Evolutionary conservation across 352 stramenopile species (phyloP).

Genomic region (Vaucheria bursata): DNA sequence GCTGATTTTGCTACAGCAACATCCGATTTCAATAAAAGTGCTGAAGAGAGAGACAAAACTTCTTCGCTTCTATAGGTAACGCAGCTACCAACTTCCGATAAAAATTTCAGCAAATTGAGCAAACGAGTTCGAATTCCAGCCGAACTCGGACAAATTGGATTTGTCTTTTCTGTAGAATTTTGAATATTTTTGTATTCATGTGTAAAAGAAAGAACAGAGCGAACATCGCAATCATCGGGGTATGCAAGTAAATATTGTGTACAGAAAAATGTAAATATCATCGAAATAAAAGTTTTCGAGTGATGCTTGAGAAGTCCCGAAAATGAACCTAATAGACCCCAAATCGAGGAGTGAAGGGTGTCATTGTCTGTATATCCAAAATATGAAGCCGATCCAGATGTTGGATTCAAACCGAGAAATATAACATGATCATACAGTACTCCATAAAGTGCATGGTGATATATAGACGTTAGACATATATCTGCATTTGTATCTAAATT

Average conservation of each 20-base stretch:
- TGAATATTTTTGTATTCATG: no score
- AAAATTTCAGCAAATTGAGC: no score
- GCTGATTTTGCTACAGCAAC: no score
- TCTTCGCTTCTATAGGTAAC: no score
- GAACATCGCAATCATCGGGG: slow-evolving; percentile 20
- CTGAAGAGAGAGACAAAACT: no score
- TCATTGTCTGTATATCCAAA: slow-evolving; percentile 30
- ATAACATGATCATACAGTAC: slow-evolving; percentile 18
- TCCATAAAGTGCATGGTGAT: slow-evolving; percentile 23
- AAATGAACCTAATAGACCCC: slow-evolving; percentile 15
- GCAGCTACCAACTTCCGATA: no score
- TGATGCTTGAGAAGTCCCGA: slow-evolving; percentile 26
- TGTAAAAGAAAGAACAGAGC: slow-evolving; percentile 2
- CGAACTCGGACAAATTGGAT: no score
- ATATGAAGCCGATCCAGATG: slow-evolving; percentile 26
- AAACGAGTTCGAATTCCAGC: no score
- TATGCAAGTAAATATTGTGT: slow-evolving; percentile 24
- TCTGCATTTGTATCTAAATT: no score
- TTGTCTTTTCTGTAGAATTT: no score
- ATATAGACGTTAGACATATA: no score
- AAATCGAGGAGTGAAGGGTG: slow-evolving; percentile 2
- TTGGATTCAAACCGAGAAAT: slow-evolving; percentile 17
- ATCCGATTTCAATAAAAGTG: no score
- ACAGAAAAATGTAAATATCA: slow-evolving; percentile 24
- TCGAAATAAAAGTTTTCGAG: slow-evolving; percentile 18